Evolutionary conservation across 176 grass and related monocot species (phyloP).

Genomic region (Microstegium vimineum): DNA sequence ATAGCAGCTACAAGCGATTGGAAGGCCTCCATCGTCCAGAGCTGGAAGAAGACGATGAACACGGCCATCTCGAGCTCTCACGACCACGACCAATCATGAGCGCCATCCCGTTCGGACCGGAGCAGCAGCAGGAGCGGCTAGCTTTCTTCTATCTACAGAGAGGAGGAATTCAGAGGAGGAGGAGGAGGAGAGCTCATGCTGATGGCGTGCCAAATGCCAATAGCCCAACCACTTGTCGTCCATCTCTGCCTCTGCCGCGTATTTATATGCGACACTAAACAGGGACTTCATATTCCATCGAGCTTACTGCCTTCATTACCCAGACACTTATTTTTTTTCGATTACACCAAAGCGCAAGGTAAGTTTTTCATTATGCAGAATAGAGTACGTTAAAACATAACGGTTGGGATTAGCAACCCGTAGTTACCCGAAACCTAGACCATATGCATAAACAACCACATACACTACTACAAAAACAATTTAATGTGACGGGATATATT

Average conservation of each 20-base stretch:
- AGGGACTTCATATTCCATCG: neutral
- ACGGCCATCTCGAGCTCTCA: slow-evolving; percentile 1
- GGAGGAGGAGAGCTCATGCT: neutral
- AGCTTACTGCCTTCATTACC: neutral
- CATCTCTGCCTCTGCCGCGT: neutral
- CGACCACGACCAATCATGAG: neutral
- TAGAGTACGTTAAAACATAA: too few species aligned
- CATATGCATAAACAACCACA: too few species aligned
- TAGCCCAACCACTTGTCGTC: slow-evolving; percentile 11
- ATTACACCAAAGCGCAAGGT: too few species aligned
- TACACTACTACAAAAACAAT: too few species aligned
- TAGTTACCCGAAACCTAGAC: too few species aligned
- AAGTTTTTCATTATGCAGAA: too few species aligned
- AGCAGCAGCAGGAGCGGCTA: neutral
- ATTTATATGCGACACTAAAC: neutral
- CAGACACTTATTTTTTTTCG: too few species aligned
- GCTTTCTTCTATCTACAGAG: neutral
- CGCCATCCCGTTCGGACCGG: neutral
- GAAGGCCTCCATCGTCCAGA: slow-evolving; percentile 30
- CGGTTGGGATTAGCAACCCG: too few species aligned
- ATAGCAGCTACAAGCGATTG: neutral
- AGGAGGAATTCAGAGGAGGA: neutral
- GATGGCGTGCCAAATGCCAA: slow-evolving; percentile 27
- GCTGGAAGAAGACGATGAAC: slow-evolving; percentile 1
- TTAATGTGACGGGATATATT: too few species aligned